Percentiles rank a stretch among this genome's conserved stretches.
phyloP scores from a whole-genome alignment of 306 rosid species.

The Ceratonia siliqua region DNA sequence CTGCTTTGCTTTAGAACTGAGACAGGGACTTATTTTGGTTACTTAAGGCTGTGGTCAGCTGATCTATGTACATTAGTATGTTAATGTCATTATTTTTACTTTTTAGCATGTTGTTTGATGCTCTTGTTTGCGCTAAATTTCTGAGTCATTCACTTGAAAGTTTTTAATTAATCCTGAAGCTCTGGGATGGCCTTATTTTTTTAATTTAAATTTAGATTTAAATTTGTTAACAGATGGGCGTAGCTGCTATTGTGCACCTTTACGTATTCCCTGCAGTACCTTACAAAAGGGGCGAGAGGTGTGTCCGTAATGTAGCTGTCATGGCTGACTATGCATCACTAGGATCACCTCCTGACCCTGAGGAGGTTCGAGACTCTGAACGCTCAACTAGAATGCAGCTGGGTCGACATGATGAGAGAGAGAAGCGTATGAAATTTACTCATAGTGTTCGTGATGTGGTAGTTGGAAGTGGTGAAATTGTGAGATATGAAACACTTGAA shows the following conservation, averaged over 20 bases:
- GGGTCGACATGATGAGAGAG: constrained; percentile 62
- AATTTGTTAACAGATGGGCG: constrained; percentile 80
- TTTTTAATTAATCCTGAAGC: constrained; percentile 21
- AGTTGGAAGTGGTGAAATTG: constrained; percentile 96
- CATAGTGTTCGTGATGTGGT: constrained; percentile 93
- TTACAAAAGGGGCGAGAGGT: constrained; percentile 96
- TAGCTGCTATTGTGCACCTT: constrained; percentile 93
- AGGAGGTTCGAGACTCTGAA: constrained; percentile 90
- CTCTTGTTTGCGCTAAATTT: constrained; percentile 5
- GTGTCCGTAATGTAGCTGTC: constrained; percentile 93
- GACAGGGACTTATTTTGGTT: background rate
- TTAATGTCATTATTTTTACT: background rate
- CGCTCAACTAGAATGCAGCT: constrained; percentile 59
- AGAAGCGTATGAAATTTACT: constrained; percentile 72
- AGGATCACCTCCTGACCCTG: constrained; percentile 86
- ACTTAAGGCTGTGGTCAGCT: too few species aligned
- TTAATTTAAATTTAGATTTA: too few species aligned
- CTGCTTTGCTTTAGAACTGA: constrained; percentile 14
- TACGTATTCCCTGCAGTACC: constrained; percentile 94
- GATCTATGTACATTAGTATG: background rate
- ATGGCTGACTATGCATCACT: constrained; percentile 88
- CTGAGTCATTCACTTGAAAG: constrained; percentile 8
- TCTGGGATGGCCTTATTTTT: constrained; percentile 1
- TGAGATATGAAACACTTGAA: constrained; percentile 45
- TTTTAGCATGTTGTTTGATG: constrained; percentile 3